Percentiles rank a stretch among this genome's conserved stretches.
Evolutionary conservation across 768 basidiomycete genomes (phyloP).

Genomic region (Scleroderma bovista): DNA sequence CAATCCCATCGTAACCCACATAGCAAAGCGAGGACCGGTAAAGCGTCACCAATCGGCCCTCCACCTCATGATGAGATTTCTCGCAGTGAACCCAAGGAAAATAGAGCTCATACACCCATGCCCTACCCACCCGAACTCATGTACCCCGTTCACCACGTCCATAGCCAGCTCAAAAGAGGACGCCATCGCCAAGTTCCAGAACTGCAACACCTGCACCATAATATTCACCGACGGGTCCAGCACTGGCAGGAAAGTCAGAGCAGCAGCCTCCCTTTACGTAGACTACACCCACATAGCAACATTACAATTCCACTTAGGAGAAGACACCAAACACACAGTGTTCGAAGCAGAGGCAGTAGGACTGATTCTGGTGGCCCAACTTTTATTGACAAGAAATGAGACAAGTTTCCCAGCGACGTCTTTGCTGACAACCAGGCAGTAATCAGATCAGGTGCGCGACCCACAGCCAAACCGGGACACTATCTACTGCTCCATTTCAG

Average conservation of each 20-base stretch:
- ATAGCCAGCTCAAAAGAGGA: neutral
- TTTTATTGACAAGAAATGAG: neutral
- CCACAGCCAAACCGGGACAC: neutral
- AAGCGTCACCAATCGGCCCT: too few relatives aligned
- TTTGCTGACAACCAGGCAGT: neutral
- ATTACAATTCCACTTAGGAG: neutral
- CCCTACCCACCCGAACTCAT: too few relatives aligned
- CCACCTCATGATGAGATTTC: too few relatives aligned
- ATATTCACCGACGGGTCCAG: slow-evolving; percentile 14
- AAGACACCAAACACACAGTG: neutral
- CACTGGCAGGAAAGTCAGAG: slow-evolving; percentile 5
- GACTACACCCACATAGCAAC: neutral
- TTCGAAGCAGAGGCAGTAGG: neutral
- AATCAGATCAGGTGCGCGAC: neutral
- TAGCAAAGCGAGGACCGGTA: too few relatives aligned
- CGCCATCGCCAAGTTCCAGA: neutral
- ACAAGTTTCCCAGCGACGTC: neutral
- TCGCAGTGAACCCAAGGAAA: too few relatives aligned
- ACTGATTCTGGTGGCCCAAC: neutral
- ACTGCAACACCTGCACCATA: neutral
- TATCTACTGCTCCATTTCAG: neutral
- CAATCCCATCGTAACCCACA: too few relatives aligned
- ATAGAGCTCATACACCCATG: too few relatives aligned
- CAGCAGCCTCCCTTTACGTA: slow-evolving; percentile 4
- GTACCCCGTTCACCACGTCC: neutral